These are phyloP conservation scores for Neofusicoccum umdonicola DNA, from an alignment of 2,329 filamentous ascomycete species.

Conservation along the genomic window DNA sequence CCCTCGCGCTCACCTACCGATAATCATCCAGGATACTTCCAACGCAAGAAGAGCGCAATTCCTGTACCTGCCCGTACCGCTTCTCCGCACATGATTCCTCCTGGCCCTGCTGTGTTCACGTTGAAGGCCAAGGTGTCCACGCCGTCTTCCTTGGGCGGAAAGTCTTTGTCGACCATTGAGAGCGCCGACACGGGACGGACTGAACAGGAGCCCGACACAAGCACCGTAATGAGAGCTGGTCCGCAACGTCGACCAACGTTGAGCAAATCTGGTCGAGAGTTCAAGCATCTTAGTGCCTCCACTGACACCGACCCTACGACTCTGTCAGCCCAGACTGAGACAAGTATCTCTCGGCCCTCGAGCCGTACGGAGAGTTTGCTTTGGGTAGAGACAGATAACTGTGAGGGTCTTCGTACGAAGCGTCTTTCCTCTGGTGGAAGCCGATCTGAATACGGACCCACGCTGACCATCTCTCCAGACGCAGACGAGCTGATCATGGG, in stretches of 20 bases:
- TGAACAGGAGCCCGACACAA: not conserved
- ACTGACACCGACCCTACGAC: not conserved
- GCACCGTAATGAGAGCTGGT: constrained; percentile 8
- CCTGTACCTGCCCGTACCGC: not conserved
- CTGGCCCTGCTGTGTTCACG: not conserved
- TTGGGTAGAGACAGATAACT: constrained; percentile 8
- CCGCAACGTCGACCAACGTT: constrained; percentile 4
- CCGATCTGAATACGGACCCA: not conserved
- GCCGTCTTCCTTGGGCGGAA: not conserved
- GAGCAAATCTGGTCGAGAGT: not conserved
- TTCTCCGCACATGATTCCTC: not conserved
- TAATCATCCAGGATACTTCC: not conserved
- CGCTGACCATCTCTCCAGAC: constrained; percentile 8
- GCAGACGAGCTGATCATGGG: constrained; percentile 11
- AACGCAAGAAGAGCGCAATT: constrained; percentile 13
- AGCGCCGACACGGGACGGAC: not conserved
- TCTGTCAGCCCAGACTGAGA: not conserved
- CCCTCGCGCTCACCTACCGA: not conserved
- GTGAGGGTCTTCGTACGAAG: constrained; percentile 1
- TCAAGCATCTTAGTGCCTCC: constrained; percentile 1
- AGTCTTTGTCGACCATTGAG: constrained; percentile 12
- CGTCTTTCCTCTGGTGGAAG: not conserved
- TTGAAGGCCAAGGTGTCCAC: not conserved
- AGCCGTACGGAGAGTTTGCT: not conserved
- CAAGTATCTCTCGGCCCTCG: not conserved